Percentiles rank a stretch among this genome's conserved stretches.
Conservation (phyloP, 768 basidiomycete species). For the Xanthoconium purpureum region DNA sequence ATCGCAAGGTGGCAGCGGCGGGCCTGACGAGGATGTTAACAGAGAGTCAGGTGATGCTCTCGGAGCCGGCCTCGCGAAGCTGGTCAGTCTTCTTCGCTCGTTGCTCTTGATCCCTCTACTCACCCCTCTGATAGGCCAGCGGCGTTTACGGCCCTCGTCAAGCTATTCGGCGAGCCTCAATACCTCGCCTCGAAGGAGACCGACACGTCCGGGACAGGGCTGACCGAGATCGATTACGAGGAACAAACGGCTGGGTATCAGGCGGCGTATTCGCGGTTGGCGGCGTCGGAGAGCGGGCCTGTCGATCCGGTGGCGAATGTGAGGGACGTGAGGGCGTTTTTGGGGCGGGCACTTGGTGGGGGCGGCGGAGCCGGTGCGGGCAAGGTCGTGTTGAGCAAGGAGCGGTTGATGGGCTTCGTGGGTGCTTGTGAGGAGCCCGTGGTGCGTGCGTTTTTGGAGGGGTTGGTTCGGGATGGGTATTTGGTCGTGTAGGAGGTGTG, state of each 20-base stretch:
- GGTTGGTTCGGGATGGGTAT: conserved; percentile 33
- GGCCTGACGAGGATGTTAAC: conserved; percentile 80
- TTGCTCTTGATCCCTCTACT: background rate
- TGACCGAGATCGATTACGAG: conserved; percentile 84
- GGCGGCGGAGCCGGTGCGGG: background rate
- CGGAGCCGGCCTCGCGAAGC: conserved; percentile 53
- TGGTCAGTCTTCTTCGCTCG: conserved; percentile 48
- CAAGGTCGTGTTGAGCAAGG: conserved; percentile 14
- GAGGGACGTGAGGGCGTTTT: conserved; percentile 50
- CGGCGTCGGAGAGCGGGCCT: conserved; percentile 64
- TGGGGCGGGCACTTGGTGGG: conserved; percentile 41
- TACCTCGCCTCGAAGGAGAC: conserved; percentile 43
- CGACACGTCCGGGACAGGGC: conserved; percentile 19
- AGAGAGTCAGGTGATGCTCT: conserved; percentile 66
- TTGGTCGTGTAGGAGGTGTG: conserved; percentile 11
- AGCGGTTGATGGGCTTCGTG: conserved; percentile 21
- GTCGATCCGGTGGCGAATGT: conserved; percentile 64
- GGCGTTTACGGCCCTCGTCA: conserved; percentile 65
- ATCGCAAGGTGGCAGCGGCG: conserved; percentile 80
- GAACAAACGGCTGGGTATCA: conserved; percentile 91
- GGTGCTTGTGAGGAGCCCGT: conserved; percentile 16
- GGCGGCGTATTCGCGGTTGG: conserved; percentile 88
- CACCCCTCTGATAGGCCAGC: conserved; percentile 50
- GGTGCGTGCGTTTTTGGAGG: conserved; percentile 31
- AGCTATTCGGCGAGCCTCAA: conserved; percentile 77